These are phyloP conservation scores for Galeopsis tetrahit DNA, from an alignment of 257 asterid species.

Conservation along the genomic window DNA sequence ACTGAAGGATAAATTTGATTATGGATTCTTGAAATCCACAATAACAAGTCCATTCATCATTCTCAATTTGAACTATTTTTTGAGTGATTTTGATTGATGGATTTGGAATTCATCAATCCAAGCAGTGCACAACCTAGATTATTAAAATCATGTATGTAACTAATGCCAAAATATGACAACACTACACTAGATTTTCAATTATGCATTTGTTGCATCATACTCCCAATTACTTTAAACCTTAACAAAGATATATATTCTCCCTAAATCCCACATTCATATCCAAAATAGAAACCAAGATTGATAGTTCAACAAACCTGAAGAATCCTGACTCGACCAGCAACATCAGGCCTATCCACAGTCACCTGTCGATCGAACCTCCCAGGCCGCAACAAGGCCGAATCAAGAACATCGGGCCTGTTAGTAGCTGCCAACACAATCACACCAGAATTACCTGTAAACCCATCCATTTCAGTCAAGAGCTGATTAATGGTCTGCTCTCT, in stretches of 20 bases:
- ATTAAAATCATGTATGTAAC: background rate
- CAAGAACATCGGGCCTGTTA: slow-evolving; percentile 96
- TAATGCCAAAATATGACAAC: background rate
- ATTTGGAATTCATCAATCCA: background rate
- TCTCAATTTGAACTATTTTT: background rate
- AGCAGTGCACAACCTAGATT: background rate
- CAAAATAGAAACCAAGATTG: background rate
- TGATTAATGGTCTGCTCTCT: slow-evolving; percentile 97
- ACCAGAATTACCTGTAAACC: slow-evolving; percentile 90
- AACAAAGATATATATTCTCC: background rate
- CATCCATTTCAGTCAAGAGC: slow-evolving; percentile 99
- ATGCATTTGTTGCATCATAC: background rate
- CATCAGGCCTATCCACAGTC: slow-evolving; percentile 97
- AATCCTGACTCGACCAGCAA: slow-evolving; percentile 93
- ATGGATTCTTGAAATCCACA: background rate
- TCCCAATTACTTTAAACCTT: background rate
- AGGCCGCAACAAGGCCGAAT: slow-evolving; percentile 91
- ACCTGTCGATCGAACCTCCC: slow-evolving; percentile 98
- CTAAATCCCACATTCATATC: background rate
- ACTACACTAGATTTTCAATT: background rate
- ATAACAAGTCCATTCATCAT: background rate
- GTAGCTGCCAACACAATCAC: slow-evolving; percentile 96
- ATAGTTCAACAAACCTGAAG: slow-evolving; percentile 62
- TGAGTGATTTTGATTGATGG: background rate
- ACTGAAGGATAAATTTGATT: background rate